Percentiles rank a stretch among this genome's conserved stretches.
Evolutionary conservation across 768 basidiomycete genomes (phyloP).

Genomic region (Boletus subparvulus): DNA sequence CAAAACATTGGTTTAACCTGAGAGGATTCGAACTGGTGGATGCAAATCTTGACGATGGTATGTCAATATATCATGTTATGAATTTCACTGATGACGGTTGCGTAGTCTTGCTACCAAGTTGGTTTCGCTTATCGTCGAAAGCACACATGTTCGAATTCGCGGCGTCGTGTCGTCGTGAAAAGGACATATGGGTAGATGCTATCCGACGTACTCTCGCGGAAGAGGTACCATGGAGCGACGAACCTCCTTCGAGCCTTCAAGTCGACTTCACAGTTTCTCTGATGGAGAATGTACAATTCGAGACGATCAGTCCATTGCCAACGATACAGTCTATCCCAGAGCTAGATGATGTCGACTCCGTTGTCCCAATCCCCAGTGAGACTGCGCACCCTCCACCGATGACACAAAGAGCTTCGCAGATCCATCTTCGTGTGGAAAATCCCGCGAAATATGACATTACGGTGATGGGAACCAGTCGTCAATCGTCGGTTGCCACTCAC

Average conservation of each 20-base stretch:
- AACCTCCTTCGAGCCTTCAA: conserved; percentile 64
- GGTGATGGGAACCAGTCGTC: conserved; percentile 42
- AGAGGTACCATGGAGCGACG: conserved; percentile 49
- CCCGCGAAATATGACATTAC: conserved; percentile 17
- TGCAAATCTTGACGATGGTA: conserved; percentile 71
- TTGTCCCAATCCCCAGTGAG: conserved; percentile 8
- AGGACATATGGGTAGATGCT: conserved; percentile 79
- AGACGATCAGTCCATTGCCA: conserved; percentile 42
- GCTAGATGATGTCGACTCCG: conserved; percentile 25
- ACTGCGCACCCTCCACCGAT: background rate
- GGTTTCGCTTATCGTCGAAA: conserved; percentile 69
- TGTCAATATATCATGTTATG: conserved; percentile 31
- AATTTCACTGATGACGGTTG: conserved; percentile 5
- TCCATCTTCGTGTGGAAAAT: conserved; percentile 23
- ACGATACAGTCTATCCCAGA: conserved; percentile 62
- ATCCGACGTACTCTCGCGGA: conserved; percentile 54
- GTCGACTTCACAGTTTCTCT: conserved; percentile 40
- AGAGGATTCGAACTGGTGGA: conserved; percentile 70
- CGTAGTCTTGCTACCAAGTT: conserved; percentile 75
- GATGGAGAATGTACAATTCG: conserved; percentile 40
- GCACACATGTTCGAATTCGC: conserved; percentile 84
- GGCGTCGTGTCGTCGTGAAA: conserved; percentile 80
- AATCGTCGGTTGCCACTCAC: conserved; percentile 59
- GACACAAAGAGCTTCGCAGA: conserved; percentile 7
- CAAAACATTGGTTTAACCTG: conserved; percentile 85